phyloP scores from a whole-genome alignment of 306 rosid genomes.

The Pueraria montana region DNA sequence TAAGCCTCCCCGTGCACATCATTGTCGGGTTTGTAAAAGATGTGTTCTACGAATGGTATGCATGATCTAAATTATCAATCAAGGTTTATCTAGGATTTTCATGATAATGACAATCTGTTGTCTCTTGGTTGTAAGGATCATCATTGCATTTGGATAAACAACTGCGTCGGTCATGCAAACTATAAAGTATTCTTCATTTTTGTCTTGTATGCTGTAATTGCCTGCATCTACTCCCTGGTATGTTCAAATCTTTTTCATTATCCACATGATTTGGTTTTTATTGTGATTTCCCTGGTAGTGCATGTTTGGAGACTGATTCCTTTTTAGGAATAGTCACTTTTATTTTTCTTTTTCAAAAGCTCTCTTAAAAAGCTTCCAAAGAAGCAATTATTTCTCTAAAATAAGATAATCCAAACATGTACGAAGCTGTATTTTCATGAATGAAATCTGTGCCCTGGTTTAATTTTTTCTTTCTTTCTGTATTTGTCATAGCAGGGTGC shows the following conservation, averaged over 20 bases:
- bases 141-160: slow-evolving; percentile 98
- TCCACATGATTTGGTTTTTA: slow-evolving; percentile 31
- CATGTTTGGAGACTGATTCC: not conserved
- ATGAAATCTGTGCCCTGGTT: slow-evolving; percentile 14
- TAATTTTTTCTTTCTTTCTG: slow-evolving; percentile 1
- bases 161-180: slow-evolving; percentile 96
- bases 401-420: not conserved
- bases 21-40: slow-evolving; percentile 95
- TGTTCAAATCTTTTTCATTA: slow-evolving; percentile 45
- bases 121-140: slow-evolving; percentile 84
- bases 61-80: slow-evolving; percentile 41
- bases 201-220: slow-evolving; percentile 81
- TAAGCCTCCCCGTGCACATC: slow-evolving; percentile 99
- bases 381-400: not conserved
- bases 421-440: slow-evolving; percentile 22
- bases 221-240: slow-evolving; percentile 95
- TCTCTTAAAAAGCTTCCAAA: not conserved
- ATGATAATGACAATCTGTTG: slow-evolving; percentile 51
- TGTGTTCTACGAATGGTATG: slow-evolving; percentile 98
- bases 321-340: not conserved
- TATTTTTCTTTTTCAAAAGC: too few species aligned
- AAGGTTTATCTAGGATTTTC: slow-evolving; percentile 42
- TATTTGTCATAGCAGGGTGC: slow-evolving; percentile 22
- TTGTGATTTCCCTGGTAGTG: slow-evolving; percentile 26
- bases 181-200: slow-evolving; percentile 89